These are phyloP conservation scores for Lasiosphaeria ovina DNA, from an alignment of 495 filamentous ascomycete species.

Conservation along the genomic window DNA sequence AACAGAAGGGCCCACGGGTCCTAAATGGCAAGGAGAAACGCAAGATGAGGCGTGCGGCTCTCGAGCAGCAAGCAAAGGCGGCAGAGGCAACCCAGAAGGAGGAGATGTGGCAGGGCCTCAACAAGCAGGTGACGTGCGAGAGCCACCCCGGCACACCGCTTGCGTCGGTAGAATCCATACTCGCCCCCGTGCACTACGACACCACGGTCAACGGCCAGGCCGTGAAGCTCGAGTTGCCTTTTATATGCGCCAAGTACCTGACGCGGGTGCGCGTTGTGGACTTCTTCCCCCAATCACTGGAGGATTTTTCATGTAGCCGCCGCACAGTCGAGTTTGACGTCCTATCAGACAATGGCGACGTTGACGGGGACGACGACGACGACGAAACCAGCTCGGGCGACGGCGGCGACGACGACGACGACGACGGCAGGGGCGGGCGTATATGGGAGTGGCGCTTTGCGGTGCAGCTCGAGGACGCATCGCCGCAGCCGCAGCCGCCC, in stretches of 20 bases:
- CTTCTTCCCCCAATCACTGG: constrained; percentile 69
- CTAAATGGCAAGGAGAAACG: constrained; percentile 10
- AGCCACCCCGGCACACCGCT: constrained; percentile 36
- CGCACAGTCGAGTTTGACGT: constrained; percentile 43
- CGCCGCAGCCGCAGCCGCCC: constrained; percentile 24
- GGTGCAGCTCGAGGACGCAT: constrained; percentile 67
- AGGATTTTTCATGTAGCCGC: constrained; percentile 66
- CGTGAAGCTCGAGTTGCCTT: constrained; percentile 54
- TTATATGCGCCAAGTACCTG: constrained; percentile 71
- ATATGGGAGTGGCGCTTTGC: constrained; percentile 80
- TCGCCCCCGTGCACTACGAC: constrained; percentile 40
- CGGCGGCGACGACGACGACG: constrained; percentile 10
- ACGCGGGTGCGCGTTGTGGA: constrained; percentile 72
- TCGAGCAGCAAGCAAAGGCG: constrained; percentile 6
- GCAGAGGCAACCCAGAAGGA: constrained; percentile 24
- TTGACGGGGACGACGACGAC: constrained; percentile 32
- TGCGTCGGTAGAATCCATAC: constrained; percentile 49
- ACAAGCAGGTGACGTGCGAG: constrained; percentile 47
- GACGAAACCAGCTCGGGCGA: constrained; percentile 22
- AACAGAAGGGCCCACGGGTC: background rate
- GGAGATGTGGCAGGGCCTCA: constrained; percentile 28
- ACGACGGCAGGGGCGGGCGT: constrained; percentile 14
- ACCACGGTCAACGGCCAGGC: constrained; percentile 34
- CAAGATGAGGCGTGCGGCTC: constrained; percentile 14
- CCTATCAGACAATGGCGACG: constrained; percentile 44